These are phyloP conservation scores for Talaromyces piceae DNA, from an alignment of 2,329 filamentous ascomycete genomes.

Conservation along the genomic window DNA sequence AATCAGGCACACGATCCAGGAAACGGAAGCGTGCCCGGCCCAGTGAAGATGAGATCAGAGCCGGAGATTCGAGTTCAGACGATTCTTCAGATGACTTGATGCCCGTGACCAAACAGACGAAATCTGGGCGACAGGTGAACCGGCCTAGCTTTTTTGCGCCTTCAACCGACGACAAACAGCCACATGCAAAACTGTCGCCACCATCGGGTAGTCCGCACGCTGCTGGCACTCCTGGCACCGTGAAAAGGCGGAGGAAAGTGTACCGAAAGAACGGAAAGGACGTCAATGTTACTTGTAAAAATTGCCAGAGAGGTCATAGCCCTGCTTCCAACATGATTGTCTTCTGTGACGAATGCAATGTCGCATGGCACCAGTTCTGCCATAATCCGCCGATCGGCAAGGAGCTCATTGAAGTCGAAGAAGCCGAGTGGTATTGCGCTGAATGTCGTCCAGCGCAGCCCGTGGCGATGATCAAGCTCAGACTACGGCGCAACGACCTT, in stretches of 20 bases:
- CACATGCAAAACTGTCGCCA: slow-evolving; percentile 13
- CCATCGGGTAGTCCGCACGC: slow-evolving; percentile 10
- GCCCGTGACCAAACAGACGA: slow-evolving; percentile 58
- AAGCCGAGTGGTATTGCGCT: slow-evolving; percentile 64
- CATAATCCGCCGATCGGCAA: slow-evolving; percentile 69
- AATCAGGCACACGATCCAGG: slow-evolving; percentile 13
- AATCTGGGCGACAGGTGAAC: slow-evolving; percentile 66
- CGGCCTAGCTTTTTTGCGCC: slow-evolving; percentile 55
- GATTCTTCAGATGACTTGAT: slow-evolving; percentile 34
- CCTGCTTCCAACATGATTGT: slow-evolving; percentile 72
- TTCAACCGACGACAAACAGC: slow-evolving; percentile 31
- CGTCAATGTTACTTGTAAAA: slow-evolving; percentile 53
- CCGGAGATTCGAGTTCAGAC: slow-evolving; percentile 28
- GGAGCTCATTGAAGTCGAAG: slow-evolving; percentile 58
- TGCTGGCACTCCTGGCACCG: slow-evolving; percentile 12
- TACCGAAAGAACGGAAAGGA: slow-evolving; percentile 36
- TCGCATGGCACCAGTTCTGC: slow-evolving; percentile 73
- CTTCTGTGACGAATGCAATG: slow-evolving; percentile 76
- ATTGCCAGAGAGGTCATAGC: slow-evolving; percentile 65
- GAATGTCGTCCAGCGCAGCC: slow-evolving; percentile 44
- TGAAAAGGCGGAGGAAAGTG: slow-evolving; percentile 52
- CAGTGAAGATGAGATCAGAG: slow-evolving; percentile 27
- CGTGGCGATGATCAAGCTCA: slow-evolving; percentile 12
- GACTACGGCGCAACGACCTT: slow-evolving; percentile 6
- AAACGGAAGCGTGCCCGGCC: slow-evolving; percentile 19